Evolutionary conservation across 208 protist species (phyloP).

Genomic region (Porcisia deanei): DNA sequence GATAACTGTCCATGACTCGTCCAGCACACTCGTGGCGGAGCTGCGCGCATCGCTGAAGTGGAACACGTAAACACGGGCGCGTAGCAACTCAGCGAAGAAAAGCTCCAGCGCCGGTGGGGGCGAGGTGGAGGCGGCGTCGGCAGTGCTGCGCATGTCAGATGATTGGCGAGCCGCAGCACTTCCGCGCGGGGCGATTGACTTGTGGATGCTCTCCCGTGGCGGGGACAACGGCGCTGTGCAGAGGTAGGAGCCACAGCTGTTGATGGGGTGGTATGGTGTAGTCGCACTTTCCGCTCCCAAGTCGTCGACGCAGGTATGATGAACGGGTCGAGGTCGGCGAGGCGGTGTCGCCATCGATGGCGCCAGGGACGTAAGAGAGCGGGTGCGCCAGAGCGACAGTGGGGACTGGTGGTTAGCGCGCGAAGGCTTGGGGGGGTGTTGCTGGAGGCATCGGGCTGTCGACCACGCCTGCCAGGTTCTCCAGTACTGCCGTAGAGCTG

Average conservation of each 20-base stretch:
- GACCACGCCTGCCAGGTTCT: conserved; percentile 31
- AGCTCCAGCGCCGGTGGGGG: conserved; percentile 14
- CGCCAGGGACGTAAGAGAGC: conserved; percentile 4
- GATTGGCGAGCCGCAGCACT: neutral
- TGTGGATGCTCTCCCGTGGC: conserved; percentile 1
- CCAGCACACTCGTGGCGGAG: conserved; percentile 59
- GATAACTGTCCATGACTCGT: conserved; percentile 78
- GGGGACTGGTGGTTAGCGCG: neutral
- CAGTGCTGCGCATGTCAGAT: neutral
- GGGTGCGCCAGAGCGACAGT: neutral
- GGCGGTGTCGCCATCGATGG: conserved; percentile 9
- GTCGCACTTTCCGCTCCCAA: neutral
- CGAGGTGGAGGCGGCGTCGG: conserved; percentile 2
- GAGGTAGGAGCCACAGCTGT: neutral
- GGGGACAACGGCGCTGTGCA: neutral
- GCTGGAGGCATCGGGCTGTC: neutral
- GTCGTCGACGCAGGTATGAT: neutral
- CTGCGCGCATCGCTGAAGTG: conserved; percentile 49
- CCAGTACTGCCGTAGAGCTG: conserved; percentile 20
- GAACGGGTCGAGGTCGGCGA: neutral
- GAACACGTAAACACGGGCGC: conserved; percentile 50
- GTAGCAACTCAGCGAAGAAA: conserved; percentile 41
- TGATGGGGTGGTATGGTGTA: conserved; percentile 12
- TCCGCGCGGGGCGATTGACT: too few relatives aligned
- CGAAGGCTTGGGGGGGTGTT: neutral